Conservation (phyloP, 2,329 filamentous ascomycete genomes). For the Neocucurbitaria cava region DNA sequence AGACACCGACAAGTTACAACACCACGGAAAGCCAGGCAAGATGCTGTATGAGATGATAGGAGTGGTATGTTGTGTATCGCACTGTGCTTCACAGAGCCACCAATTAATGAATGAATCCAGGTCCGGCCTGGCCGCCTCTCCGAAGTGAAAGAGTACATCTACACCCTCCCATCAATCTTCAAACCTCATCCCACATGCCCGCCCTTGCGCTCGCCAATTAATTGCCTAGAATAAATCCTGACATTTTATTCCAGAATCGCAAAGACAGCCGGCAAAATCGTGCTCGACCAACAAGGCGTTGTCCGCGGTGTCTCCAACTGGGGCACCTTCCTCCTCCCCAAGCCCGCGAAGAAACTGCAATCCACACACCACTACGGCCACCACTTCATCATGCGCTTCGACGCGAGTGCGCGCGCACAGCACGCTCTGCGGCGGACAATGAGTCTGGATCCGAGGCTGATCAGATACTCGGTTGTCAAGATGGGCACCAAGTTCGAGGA, state of each 20-base stretch:
- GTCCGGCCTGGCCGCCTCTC: constrained; percentile 87
- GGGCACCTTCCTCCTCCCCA: constrained; percentile 89
- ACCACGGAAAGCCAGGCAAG: constrained; percentile 19
- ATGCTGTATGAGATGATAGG: constrained; percentile 99
- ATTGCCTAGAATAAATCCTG: not conserved
- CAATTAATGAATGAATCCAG: constrained; percentile 59
- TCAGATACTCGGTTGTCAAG: constrained; percentile 86
- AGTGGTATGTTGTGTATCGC: constrained; percentile 69
- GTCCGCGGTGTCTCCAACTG: constrained; percentile 94
- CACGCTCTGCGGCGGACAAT: constrained; percentile 77
- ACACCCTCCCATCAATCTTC: constrained; percentile 18
- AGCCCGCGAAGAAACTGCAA: constrained; percentile 79
- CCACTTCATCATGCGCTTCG: constrained; percentile 98
- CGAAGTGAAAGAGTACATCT: constrained; percentile 93
- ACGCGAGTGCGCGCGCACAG: constrained; percentile 76
- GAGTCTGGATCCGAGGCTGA: constrained; percentile 86
- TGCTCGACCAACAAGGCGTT: constrained; percentile 85
- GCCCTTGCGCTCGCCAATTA: constrained; percentile 1
- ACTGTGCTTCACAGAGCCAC: not conserved
- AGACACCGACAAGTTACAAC: constrained; percentile 1
- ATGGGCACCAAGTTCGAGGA: constrained; percentile 73
- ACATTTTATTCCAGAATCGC: constrained; percentile 71
- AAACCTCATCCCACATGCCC: no score
- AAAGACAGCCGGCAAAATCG: constrained; percentile 78
- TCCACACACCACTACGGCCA: constrained; percentile 83